Conservation (phyloP, 441 rosid genomes). For the Macaranga tanarius region DNA sequence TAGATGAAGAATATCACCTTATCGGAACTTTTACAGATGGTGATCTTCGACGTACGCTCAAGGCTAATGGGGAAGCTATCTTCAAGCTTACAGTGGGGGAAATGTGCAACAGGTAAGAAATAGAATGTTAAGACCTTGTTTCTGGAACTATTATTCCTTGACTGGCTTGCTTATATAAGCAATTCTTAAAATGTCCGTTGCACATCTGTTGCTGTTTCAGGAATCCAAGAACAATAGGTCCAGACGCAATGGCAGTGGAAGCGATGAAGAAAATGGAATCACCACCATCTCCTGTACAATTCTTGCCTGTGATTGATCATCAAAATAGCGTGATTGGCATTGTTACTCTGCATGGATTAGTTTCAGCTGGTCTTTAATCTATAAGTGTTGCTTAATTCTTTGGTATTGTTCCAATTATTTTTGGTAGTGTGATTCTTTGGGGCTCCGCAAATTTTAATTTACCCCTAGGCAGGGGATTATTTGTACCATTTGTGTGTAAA, state of each 20-base stretch:
- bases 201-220: constrained; percentile 36
- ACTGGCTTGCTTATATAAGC: neutral
- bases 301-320: constrained; percentile 66
- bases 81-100: constrained; percentile 91
- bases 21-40: constrained; percentile 95
- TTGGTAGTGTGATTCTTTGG: constrained; percentile 6
- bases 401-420: neutral
- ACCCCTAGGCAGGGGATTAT: neutral
- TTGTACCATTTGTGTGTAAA: neutral
- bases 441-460: neutral
- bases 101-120: constrained; percentile 82
- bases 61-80: constrained; percentile 81
- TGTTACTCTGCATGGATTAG: constrained; percentile 87
- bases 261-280: constrained; percentile 98
- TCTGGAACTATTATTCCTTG: neutral
- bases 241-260: constrained; percentile 94
- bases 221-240: constrained; percentile 75
- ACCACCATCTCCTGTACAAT: constrained; percentile 92
- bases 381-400: neutral
- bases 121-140: neutral
- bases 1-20: constrained; percentile 58
- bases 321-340: constrained; percentile 74
- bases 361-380: constrained; percentile 78
- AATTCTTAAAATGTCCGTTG: neutral
- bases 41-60: constrained; percentile 89